Conservation (phyloP, 164 flowering plant genomes). For the Liriodendron chinense region DNA sequence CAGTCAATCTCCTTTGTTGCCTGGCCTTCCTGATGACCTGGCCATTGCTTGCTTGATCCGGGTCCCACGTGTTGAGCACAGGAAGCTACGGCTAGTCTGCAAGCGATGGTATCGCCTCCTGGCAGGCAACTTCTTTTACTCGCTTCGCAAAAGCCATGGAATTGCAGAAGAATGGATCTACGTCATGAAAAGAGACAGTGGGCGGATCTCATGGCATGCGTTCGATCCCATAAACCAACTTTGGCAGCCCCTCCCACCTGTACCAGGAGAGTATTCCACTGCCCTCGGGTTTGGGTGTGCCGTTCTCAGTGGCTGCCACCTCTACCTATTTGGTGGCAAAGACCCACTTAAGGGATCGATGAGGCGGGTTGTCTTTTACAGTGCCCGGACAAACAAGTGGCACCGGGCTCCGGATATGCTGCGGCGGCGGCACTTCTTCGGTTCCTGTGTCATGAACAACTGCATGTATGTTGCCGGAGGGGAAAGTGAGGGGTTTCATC, state of each 20-base stretch:
- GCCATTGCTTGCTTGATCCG: constrained; percentile 85
- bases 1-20: constrained; percentile 67
- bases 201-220: constrained; percentile 82
- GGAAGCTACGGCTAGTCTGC: constrained; percentile 73
- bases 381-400: constrained; percentile 85
- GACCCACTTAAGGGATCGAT: constrained; percentile 77
- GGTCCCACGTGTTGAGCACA: constrained; percentile 72
- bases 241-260: constrained; percentile 90
- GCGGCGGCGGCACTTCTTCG: constrained; percentile 69
- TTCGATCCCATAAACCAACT: constrained; percentile 76
- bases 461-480: constrained; percentile 91
- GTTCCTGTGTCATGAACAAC: constrained; percentile 84
- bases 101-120: constrained; percentile 83
- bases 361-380: constrained; percentile 76
- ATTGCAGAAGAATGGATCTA: constrained; percentile 88
- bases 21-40: constrained; percentile 91
- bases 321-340: constrained; percentile 78
- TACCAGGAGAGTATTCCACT: constrained; percentile 67
- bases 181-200: constrained; percentile 66
- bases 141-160: constrained; percentile 62
- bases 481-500: constrained; percentile 61
- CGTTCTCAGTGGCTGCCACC: constrained; percentile 80
- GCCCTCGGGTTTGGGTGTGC: constrained; percentile 84
- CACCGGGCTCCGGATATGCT: constrained; percentile 94
- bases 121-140: constrained; percentile 70